A percentile compares a stretch with the other conserved stretches of the same genome.
These are phyloP conservation scores for Setaria italica DNA, from an alignment of 202 grass and related monocot genomes.

Conservation along the genomic window DNA sequence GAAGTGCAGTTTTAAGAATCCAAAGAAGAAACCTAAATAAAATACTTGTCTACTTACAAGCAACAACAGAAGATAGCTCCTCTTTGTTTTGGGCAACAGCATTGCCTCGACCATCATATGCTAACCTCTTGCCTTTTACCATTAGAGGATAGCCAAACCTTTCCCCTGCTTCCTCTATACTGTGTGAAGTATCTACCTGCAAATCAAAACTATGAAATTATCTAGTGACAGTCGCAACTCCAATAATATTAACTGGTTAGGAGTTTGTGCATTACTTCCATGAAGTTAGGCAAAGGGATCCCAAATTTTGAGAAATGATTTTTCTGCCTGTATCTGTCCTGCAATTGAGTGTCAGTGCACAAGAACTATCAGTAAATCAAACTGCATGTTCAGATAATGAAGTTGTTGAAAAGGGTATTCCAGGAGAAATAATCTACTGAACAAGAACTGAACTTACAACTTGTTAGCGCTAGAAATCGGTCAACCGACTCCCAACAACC, in stretches of 20 bases:
- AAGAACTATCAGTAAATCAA: conserved; percentile 35
- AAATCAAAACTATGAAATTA: conserved; percentile 24
- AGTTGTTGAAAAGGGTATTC: background rate
- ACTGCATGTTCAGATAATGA: background rate
- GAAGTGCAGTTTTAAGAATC: background rate
- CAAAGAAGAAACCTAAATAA: conserved; percentile 13
- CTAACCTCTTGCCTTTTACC: conserved; percentile 95
- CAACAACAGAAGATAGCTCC: conserved; percentile 72
- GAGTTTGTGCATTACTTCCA: conserved; percentile 58
- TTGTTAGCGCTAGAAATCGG: too few species aligned
- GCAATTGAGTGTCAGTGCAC: conserved; percentile 43
- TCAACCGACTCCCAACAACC: too few species aligned
- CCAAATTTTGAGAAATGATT: conserved; percentile 69
- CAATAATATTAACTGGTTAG: background rate
- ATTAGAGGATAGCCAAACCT: conserved; percentile 89
- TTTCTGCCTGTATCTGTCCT: conserved; percentile 95
- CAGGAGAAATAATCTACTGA: background rate
- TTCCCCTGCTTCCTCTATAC: conserved; percentile 78
- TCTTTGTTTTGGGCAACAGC: conserved; percentile 68
- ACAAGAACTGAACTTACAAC: background rate
- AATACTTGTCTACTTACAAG: conserved; percentile 51
- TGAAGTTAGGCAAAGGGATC: conserved; percentile 76
- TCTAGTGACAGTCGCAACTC: background rate
- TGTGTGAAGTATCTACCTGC: conserved; percentile 67
- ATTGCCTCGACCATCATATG: conserved; percentile 93